phyloP scores from a whole-genome alignment of 495 filamentous ascomycete species.

The Diplogelasinospora grovesii region DNA sequence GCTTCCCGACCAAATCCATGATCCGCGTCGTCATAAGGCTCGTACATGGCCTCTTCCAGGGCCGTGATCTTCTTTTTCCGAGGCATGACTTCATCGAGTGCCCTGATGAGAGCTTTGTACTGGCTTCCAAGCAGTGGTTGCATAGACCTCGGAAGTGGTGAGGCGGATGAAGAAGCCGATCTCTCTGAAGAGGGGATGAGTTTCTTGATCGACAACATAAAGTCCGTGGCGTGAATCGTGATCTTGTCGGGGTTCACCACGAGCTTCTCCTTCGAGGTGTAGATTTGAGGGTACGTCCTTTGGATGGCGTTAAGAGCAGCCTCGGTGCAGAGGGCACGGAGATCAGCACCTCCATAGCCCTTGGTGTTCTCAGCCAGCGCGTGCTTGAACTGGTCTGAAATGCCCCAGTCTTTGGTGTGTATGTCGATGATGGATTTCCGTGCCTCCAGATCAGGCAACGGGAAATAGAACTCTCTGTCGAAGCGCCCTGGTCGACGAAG shows the following conservation, averaged over 20 bases:
- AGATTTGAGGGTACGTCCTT: conserved; percentile 91
- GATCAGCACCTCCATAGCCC: conserved; percentile 92
- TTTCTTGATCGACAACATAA: conserved; percentile 93
- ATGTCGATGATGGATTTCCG: conserved; percentile 86
- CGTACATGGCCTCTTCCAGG: conserved; percentile 87
- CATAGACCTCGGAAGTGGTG: conserved; percentile 66
- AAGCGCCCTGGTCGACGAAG: conserved; percentile 91
- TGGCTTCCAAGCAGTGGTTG: conserved; percentile 75
- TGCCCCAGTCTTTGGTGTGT: conserved; percentile 88
- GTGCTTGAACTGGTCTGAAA: conserved; percentile 71
- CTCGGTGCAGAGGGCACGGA: conserved; percentile 91
- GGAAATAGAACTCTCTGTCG: conserved; percentile 97
- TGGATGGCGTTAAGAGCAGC: conserved; percentile 98
- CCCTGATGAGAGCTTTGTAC: conserved; percentile 55
- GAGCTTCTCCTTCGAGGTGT: conserved; percentile 83
- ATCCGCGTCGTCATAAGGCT: conserved; percentile 70
- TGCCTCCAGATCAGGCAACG: conserved; percentile 72
- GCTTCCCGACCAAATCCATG: conserved; percentile 76
- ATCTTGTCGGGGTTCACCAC: conserved; percentile 79
- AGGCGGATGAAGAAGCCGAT: conserved; percentile 72
- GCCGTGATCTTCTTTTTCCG: conserved; percentile 78
- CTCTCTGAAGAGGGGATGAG: conserved; percentile 92
- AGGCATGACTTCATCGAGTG: conserved; percentile 74
- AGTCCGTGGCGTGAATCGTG: conserved; percentile 80
- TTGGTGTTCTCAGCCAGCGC: conserved; percentile 82